A percentile compares a stretch with the other conserved stretches of the same genome.
Conservation (phyloP, 1,284 basidiomycete species). For the Taiwanofungus camphoratus region DNA sequence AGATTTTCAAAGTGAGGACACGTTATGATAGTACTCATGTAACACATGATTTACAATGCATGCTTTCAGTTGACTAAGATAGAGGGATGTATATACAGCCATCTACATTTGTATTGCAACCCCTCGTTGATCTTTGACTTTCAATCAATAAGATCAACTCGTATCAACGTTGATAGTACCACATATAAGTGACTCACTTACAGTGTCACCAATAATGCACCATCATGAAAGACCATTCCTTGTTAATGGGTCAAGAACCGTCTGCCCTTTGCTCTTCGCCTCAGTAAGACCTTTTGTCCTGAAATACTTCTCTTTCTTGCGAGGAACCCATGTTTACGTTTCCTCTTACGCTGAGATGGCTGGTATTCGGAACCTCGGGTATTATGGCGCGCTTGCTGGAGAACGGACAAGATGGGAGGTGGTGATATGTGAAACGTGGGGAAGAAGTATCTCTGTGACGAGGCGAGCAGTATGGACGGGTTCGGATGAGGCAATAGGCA, state of each 20-base stretch:
- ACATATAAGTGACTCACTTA: no score
- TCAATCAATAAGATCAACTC: no score
- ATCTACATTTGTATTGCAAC: no score
- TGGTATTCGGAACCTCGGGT: constrained; percentile 77
- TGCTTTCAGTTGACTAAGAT: no score
- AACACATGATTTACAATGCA: no score
- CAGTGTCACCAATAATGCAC: no score
- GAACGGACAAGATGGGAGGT: constrained; percentile 10
- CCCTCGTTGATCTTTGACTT: no score
- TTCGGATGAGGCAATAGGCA: constrained; percentile 8
- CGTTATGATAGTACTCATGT: no score
- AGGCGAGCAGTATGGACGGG: constrained; percentile 11
- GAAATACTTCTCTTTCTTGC: constrained; percentile 56
- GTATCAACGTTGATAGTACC: no score
- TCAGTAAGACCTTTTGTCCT: constrained; percentile 53
- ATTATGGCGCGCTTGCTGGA: constrained; percentile 42
- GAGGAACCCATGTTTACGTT: constrained; percentile 86
- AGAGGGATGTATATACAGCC: no score
- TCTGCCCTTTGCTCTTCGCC: constrained; percentile 33
- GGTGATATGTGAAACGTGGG: constrained; percentile 5
- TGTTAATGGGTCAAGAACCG: constrained; percentile 35
- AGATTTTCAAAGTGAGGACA: no score
- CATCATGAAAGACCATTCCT: neutral
- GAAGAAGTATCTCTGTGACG: constrained; percentile 4
- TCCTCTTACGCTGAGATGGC: constrained; percentile 83